Evolutionary conservation across 345 rosid species (phyloP).

Genomic region (Ricinus communis): DNA sequence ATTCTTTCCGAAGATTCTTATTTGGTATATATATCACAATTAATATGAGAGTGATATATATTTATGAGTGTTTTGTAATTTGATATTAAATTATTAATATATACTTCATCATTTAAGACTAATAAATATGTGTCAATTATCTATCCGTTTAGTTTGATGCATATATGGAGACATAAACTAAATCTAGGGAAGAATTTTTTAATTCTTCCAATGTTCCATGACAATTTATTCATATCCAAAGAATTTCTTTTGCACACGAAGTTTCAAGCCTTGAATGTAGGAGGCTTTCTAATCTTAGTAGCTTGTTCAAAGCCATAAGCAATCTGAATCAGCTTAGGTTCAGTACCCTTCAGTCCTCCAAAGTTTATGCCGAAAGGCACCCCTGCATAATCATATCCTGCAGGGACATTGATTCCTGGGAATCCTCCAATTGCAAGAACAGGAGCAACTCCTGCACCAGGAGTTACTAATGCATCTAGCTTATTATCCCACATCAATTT

Average conservation of each 20-base stretch:
- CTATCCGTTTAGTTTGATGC: too few species aligned
- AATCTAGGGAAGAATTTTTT: too few species aligned
- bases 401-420: constrained; percentile 67
- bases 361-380: constrained; percentile 63
- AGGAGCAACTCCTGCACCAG: constrained; percentile 8
- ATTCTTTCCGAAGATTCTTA: too few species aligned
- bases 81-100: too few species aligned
- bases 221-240: too few species aligned
- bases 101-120: too few species aligned
- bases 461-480: constrained; percentile 56
- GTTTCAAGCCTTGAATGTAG: constrained; percentile 37
- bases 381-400: constrained; percentile 48
- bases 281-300: constrained; percentile 58
- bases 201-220: too few species aligned
- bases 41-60: too few species aligned
- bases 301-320: constrained; percentile 72
- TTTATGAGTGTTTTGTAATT: too few species aligned
- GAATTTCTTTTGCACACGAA: neutral
- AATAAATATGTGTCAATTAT: too few species aligned
- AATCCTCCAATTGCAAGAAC: constrained; percentile 67
- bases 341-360: constrained; percentile 61
- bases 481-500: constrained; percentile 47
- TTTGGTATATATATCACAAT: too few species aligned
- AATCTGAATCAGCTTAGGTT: constrained; percentile 64
- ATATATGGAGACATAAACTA: too few species aligned